These are phyloP conservation scores for Trifolium repens DNA, from an alignment of 306 rosid species.

Conservation along the genomic window DNA sequence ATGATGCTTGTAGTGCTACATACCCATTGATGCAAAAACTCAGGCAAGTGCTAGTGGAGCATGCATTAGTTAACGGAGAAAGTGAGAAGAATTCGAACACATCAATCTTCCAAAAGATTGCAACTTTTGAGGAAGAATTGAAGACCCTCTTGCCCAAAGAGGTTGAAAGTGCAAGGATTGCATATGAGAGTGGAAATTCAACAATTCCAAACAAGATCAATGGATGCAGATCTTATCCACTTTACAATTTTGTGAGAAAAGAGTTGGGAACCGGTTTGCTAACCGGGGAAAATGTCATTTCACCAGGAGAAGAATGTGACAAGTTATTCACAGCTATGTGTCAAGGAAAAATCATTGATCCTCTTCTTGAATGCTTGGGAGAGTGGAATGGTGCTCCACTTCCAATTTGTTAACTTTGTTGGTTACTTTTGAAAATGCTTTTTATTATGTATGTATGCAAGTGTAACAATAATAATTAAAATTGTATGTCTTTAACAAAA, in stretches of 20 bases:
- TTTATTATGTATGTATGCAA: not conserved
- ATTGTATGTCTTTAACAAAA: too few relatives aligned
- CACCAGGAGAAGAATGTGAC: not conserved
- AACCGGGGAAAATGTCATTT: not conserved
- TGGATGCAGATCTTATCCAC: not conserved
- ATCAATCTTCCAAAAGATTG: slow-evolving; percentile 12
- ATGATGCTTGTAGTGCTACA: not conserved
- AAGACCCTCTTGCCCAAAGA: not conserved
- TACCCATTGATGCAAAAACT: not conserved
- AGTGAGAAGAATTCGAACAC: not conserved
- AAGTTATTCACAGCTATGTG: not conserved
- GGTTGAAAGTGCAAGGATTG: not conserved
- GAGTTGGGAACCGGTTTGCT: not conserved
- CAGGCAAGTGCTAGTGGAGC: not conserved
- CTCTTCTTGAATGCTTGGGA: not conserved
- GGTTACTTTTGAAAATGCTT: too few relatives aligned
- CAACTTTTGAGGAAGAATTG: slow-evolving; percentile 7
- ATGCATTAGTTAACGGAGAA: not conserved
- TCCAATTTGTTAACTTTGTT: not conserved
- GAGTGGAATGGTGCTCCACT: slow-evolving; percentile 14
- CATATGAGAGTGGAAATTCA: not conserved
- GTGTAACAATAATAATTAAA: too few relatives aligned
- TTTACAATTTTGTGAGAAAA: not conserved
- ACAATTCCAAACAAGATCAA: slow-evolving; percentile 4
- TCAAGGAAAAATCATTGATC: not conserved